Base-by-base conservation (phyloP, 176 grass and related monocot genomes). In the Raddia guianensis region DNA sequence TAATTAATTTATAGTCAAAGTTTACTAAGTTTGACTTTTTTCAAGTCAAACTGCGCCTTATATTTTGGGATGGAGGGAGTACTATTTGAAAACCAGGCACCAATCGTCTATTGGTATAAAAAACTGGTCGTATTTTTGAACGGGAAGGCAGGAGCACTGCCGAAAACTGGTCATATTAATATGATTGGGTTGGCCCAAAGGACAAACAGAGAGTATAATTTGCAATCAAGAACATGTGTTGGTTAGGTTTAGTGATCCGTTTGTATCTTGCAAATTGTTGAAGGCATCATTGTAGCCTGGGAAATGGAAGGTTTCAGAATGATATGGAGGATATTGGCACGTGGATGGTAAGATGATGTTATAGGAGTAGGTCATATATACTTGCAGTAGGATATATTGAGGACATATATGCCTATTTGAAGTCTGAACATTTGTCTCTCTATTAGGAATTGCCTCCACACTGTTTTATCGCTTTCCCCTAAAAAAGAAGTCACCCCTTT, bases 241-340 rank as follows among this genome's bases (percentile, higher is more conserved):
- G 6, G 49, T 40, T 55, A 5, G 5, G 63, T 76, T 45, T 78
- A 5, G 35, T 4, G n/a, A 33, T 72, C 74, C 49, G 14, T 72
- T 44, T 70, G 37, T 64, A 8, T 45, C 6, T 55, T 79, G 13
- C 19, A 19, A 34, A 68, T 16, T 55, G 67, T 62, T 78, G 47
- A 71, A 79, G 32, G 2, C 57, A 37, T 64, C 57, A 52, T 72
- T 65, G 19, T 16, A 51, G 18, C 48, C 63, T 54, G 20, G 14
- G 34, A 13, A 76, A 82, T 45, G 77, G 43, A 18, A 57, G 61
- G 50, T 66, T 80, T 80, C 42, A 67, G 68, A 49, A 35, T 52
- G 16, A 56, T 73, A 45, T 66, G 59, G 56, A 67, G 71, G 61
- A 83, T 75, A 42, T 45, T 49, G 50, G 14, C 63, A 49, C 12